Base-by-base conservation (phyloP, 2,329 filamentous ascomycete genomes). In the Neonectria punicea region DNA sequence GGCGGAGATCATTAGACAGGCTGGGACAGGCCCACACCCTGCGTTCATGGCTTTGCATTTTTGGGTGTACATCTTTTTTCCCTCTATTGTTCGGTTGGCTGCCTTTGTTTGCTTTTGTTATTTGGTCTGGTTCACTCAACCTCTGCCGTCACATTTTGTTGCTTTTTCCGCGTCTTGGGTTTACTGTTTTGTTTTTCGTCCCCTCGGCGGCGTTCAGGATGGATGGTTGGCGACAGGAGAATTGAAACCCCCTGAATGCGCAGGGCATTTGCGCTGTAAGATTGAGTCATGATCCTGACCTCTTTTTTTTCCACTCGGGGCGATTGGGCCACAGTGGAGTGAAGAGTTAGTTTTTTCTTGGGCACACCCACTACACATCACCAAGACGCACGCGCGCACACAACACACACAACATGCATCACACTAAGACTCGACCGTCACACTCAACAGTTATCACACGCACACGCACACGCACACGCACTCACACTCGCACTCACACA, bases 221-320 rank as follows among this genome's bases (percentile, higher is more conserved):
- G 65, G 67, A 28, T 58, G 58, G 58, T 30, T 50, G 50, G 22
- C 22, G 59, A 53, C 63, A 55, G 61, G 62, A 68, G 61, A 61
- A 66, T 54, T 51, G 36, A 64, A 55, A 50, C 55, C 46, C 59
- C 63, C 47, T 64, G 59, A 71, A 59, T 63, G 63, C 56, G 68
- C 51, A 67, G 57, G 61, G 63, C 51, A 62, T 46, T 63, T 71
- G 70, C 67, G 66, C 63, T 59, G 57, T 50, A 64, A 67, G 65
- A 60, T 61, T 61, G 53, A 63, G 54, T 67, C 62, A 60, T 63
- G 63, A 56, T 61, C n/a, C 55, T 50, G 49, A 53, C 36, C 41
- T 61, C 10, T 50, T 50, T 61, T 62, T 62, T 22, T 22, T 22
- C 25, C 56, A n/a, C 25, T 53, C 47, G 30, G 53, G 60, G 60